A percentile compares a stretch with the other conserved stretches of the same genome.
These are phyloP conservation scores for Rhodamnia argentea DNA, from an alignment of 345 rosid genomes.

Conservation along the genomic window DNA sequence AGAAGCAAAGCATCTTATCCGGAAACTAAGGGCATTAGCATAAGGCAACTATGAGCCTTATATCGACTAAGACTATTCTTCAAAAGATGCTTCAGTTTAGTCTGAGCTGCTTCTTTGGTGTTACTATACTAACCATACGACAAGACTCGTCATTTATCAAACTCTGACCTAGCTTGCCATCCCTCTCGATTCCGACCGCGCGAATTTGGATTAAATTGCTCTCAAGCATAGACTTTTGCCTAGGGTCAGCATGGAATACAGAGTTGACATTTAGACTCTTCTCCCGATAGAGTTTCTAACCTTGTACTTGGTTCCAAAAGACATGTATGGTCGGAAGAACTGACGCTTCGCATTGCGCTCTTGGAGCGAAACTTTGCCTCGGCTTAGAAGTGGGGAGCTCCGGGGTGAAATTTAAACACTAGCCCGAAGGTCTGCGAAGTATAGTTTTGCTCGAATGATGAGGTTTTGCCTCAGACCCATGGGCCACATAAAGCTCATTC, in stretches of 20 bases:
- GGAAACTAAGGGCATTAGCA: too few relatives aligned
- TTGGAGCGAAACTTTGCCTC: background rate
- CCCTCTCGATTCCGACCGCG: background rate
- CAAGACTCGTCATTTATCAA: background rate
- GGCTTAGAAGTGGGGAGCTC: background rate
- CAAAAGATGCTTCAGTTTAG: too few relatives aligned
- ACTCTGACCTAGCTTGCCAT: background rate
- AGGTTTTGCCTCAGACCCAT: too few relatives aligned
- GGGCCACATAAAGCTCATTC: too few relatives aligned
- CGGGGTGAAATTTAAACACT: too few relatives aligned
- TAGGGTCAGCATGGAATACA: background rate
- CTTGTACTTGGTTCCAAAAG: background rate
- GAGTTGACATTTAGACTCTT: background rate
- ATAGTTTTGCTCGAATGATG: too few relatives aligned
- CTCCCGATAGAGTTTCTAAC: background rate
- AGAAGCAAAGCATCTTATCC: too few relatives aligned
- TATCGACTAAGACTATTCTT: too few relatives aligned
- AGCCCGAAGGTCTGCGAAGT: too few relatives aligned
- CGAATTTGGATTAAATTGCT: background rate
- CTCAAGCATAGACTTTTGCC: background rate
- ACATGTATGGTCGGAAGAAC: background rate
- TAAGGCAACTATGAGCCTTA: too few relatives aligned
- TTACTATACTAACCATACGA: background rate
- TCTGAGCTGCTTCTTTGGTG: too few relatives aligned
- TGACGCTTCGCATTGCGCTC: background rate